Evolutionary conservation across 225 moss, liverwort and hornwort genomes (phyloP).

Genomic region (Climacium dendroides): DNA sequence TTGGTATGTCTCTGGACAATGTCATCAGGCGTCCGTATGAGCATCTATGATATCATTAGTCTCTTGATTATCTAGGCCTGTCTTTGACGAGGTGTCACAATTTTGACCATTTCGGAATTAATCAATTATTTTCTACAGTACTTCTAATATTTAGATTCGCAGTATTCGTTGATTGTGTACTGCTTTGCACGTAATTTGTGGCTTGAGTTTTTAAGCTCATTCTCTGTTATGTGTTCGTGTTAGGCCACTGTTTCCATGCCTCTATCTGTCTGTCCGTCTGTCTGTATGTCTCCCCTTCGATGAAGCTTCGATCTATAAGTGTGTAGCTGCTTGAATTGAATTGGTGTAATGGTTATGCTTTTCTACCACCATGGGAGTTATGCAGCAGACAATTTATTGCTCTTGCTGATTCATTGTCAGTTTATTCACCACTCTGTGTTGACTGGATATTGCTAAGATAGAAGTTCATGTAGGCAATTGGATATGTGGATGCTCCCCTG

Average conservation of each 20-base stretch:
- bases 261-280: neutral
- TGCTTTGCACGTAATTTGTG: neutral
- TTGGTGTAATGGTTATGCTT: neutral
- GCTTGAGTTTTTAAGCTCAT: neutral
- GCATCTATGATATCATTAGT: neutral
- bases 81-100: neutral
- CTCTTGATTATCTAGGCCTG: neutral
- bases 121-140: neutral
- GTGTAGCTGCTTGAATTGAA: neutral
- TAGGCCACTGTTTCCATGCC: neutral
- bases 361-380: neutral
- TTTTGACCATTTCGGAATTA: conserved; percentile 1
- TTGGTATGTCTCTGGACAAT: conserved; percentile 53
- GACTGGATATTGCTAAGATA: neutral
- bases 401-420: neutral
- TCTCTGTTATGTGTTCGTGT: neutral
- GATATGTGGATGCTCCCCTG: neutral
- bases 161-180: neutral
- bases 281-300: neutral
- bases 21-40: conserved; percentile 25
- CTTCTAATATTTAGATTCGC: neutral
- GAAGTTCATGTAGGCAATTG: neutral
- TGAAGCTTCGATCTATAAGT: neutral
- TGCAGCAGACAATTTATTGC: neutral
- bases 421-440: neutral